These are phyloP conservation scores for Emydomyces testavorans DNA, from an alignment of 2,329 filamentous ascomycete species.

Conservation along the genomic window DNA sequence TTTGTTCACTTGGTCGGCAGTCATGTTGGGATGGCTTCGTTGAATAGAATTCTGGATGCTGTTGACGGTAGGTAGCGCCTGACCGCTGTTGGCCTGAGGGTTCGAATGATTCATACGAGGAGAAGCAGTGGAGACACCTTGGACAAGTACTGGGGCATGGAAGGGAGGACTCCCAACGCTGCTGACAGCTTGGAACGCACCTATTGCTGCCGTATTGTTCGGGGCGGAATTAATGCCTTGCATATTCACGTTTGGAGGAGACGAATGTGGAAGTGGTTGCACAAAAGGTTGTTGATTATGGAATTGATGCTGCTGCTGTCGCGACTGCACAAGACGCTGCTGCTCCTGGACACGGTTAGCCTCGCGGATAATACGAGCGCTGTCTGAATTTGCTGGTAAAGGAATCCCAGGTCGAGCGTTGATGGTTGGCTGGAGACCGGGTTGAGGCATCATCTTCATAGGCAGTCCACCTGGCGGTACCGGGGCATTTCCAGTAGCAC, in stretches of 20 bases:
- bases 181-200: slow-evolving; percentile 33
- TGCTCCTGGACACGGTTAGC: slow-evolving; percentile 39
- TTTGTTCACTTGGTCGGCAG: slow-evolving; percentile 44
- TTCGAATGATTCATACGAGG: slow-evolving; percentile 40
- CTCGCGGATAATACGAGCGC: slow-evolving; percentile 39
- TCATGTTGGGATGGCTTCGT: slow-evolving; percentile 40
- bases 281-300: slow-evolving; percentile 33
- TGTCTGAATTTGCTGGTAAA: slow-evolving; percentile 46
- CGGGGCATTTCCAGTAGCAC: slow-evolving; percentile 38
- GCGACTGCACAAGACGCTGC: slow-evolving; percentile 51
- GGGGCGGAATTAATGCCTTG: slow-evolving; percentile 30
- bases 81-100: slow-evolving; percentile 41
- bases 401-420: slow-evolving; percentile 30
- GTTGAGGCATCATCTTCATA: slow-evolving; percentile 44
- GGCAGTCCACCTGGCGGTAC: slow-evolving; percentile 46
- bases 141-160: slow-evolving; percentile 27
- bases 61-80: slow-evolving; percentile 41
- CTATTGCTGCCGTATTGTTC: slow-evolving; percentile 36
- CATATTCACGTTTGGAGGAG: slow-evolving; percentile 38
- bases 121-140: slow-evolving; percentile 36
- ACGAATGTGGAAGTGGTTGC: slow-evolving; percentile 34
- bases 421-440: slow-evolving; percentile 45
- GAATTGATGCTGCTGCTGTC: slow-evolving; percentile 33
- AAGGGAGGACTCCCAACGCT: slow-evolving; percentile 37
- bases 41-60: slow-evolving; percentile 44